Evolutionary conservation across 2,329 filamentous ascomycete genomes (phyloP).

Genomic region (Beauveria bassiana): DNA sequence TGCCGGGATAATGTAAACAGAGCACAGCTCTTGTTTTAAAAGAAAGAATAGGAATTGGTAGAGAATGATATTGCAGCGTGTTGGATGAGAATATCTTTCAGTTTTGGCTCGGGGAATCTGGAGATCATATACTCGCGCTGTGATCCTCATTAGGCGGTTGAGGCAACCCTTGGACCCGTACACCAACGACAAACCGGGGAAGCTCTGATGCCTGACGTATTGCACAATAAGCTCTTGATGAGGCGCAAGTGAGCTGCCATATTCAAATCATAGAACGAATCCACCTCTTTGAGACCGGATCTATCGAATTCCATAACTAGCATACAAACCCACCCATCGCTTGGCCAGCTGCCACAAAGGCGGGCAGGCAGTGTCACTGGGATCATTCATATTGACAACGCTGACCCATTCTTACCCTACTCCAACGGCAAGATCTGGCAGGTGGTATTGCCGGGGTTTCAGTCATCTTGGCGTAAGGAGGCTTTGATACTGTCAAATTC

Average conservation of each 20-base stretch:
- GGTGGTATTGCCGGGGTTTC: not conserved
- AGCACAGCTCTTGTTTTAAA: constrained; percentile 23
- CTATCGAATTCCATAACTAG: constrained; percentile 1
- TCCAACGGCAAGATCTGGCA: not conserved
- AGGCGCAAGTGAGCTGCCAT: not conserved
- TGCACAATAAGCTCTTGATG: not conserved
- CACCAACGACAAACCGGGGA: not conserved
- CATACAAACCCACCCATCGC: not conserved
- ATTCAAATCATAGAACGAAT: constrained; percentile 8
- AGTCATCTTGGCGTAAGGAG: constrained; percentile 4
- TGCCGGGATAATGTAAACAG: constrained; percentile 17
- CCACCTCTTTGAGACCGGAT: constrained; percentile 17
- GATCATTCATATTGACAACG: not conserved
- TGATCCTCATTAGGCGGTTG: not conserved
- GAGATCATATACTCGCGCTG: constrained; percentile 9
- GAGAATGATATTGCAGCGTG: constrained; percentile 11
- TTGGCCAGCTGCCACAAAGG: not conserved
- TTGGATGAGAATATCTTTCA: not conserved
- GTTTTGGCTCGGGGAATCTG: not conserved
- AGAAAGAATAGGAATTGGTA: constrained; percentile 13
- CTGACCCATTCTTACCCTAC: not conserved
- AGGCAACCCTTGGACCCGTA: not conserved
- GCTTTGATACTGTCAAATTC: not conserved
- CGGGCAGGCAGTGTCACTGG: not conserved
- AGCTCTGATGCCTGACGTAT: not conserved